Evolutionary conservation across 2,329 filamentous ascomycete genomes (phyloP).

Genomic region (Claviceps purpurea): DNA sequence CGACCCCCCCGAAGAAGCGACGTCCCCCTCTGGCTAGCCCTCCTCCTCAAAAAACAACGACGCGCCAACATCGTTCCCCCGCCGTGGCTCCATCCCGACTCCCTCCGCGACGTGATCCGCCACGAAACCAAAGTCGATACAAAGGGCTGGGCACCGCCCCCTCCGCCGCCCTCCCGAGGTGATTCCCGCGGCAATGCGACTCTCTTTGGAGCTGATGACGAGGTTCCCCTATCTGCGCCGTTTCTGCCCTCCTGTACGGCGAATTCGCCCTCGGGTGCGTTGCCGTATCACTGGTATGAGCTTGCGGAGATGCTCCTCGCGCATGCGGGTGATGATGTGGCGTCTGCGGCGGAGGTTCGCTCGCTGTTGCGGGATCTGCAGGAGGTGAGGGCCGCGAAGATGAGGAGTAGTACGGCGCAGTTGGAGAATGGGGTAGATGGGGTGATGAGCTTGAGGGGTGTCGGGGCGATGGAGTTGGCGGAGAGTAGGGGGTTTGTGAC

Average conservation of each 20-base stretch:
- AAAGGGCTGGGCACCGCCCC: conserved; percentile 64
- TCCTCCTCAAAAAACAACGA: conserved; percentile 86
- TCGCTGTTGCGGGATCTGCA: conserved; percentile 67
- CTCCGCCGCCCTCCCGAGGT: conserved; percentile 45
- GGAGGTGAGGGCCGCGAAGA: conserved; percentile 81
- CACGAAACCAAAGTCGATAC: conserved; percentile 63
- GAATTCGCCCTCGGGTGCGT: conserved; percentile 49
- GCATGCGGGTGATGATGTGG: conserved; percentile 72
- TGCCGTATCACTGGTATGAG: conserved; percentile 96
- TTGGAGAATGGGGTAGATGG: conserved; percentile 60
- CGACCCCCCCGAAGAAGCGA: conserved; percentile 68
- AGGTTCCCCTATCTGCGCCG: conserved; percentile 47
- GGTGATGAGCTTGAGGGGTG: conserved; percentile 55
- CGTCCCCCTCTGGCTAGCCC: conserved; percentile 84
- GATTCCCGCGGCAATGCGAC: conserved; percentile 30
- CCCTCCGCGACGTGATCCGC: conserved; percentile 64
- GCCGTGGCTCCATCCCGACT: conserved; percentile 69
- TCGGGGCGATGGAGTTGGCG: conserved; percentile 85
- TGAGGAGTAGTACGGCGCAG: conserved; percentile 59
- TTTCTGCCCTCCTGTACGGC: conserved; percentile 68
- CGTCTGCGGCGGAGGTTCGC: conserved; percentile 57
- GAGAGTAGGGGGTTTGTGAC: conserved; percentile 75
- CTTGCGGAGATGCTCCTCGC: conserved; percentile 77
- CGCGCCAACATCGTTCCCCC: conserved; percentile 88
- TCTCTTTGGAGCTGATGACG: conserved; percentile 5